A percentile compares a stretch with the other conserved stretches of the same genome.
Evolutionary conservation across 768 basidiomycete genomes (phyloP).

Genomic region (Termitomyces sp.): DNA sequence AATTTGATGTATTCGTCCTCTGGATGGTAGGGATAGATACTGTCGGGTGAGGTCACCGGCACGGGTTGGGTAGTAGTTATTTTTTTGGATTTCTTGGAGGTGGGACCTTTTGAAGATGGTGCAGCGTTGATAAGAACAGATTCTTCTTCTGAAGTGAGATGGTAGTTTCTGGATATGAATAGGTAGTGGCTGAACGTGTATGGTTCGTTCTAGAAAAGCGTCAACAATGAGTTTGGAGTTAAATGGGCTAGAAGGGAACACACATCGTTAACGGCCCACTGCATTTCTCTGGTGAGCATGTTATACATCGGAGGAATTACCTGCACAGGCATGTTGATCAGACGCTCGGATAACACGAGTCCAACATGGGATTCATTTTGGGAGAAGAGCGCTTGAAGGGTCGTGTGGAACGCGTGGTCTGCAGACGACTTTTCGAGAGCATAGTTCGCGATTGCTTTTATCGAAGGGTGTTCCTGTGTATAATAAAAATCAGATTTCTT

Average conservation of each 20-base stretch:
- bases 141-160: conserved; percentile 66
- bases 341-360: conserved; percentile 78
- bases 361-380: conserved; percentile 59
- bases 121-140: conserved; percentile 40
- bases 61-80: conserved; percentile 13
- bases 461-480: conserved; percentile 61
- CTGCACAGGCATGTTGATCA: conserved; percentile 95
- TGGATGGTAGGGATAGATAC: conserved; percentile 70
- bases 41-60: conserved; percentile 31
- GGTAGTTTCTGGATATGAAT: conserved; percentile 75
- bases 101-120: conserved; percentile 17
- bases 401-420: conserved; percentile 43
- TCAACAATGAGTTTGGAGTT: neutral
- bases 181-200: conserved; percentile 72
- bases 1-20: conserved; percentile 75
- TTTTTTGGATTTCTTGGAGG: conserved; percentile 34
- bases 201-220: conserved; percentile 39
- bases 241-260: conserved; percentile 14
- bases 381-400: conserved; percentile 50
- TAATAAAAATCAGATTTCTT: neutral
- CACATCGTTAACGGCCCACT: conserved; percentile 63
- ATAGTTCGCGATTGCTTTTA: conserved; percentile 69
- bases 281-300: conserved; percentile 83
- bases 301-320: conserved; percentile 88
- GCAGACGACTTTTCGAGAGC: conserved; percentile 48